Conservation (phyloP, 345 rosid genomes). For the Rubroshorea leprosula region DNA sequence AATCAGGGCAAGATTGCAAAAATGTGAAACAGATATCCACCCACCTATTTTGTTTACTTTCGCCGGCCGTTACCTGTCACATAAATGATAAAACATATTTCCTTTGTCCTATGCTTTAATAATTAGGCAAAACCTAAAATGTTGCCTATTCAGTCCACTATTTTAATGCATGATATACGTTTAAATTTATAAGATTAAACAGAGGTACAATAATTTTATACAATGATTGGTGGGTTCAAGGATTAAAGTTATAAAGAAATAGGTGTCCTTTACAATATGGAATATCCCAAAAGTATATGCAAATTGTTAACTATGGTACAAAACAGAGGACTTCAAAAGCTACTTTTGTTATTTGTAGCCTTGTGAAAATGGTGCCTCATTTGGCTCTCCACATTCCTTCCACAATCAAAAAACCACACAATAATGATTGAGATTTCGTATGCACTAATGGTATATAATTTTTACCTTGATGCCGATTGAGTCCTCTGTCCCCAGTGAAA, state of each 20-base stretch:
- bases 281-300: slow-evolving; percentile 25
- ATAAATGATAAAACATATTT: too few species aligned
- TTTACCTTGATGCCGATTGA: background rate
- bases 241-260: background rate
- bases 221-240: background rate
- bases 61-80: too few species aligned
- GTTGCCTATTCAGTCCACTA: too few species aligned
- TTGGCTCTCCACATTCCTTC: slow-evolving; percentile 24
- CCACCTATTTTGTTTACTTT: too few species aligned
- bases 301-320: slow-evolving; percentile 3
- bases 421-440: slow-evolving; percentile 10
- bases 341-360: slow-evolving; percentile 20
- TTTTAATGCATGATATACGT: background rate
- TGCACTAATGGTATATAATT: slow-evolving; percentile 12
- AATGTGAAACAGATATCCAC: too few species aligned
- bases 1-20: too few species aligned
- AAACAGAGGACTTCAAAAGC: slow-evolving; percentile 6
- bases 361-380: slow-evolving; percentile 26
- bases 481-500: slow-evolving; percentile 5
- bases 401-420: slow-evolving; percentile 2
- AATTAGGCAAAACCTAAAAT: too few species aligned
- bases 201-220: background rate
- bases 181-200: background rate
- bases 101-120: too few species aligned
- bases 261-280: slow-evolving; percentile 6